Conservation (phyloP, 768 basidiomycete genomes). For the Hysterangium stoloniferum region DNA sequence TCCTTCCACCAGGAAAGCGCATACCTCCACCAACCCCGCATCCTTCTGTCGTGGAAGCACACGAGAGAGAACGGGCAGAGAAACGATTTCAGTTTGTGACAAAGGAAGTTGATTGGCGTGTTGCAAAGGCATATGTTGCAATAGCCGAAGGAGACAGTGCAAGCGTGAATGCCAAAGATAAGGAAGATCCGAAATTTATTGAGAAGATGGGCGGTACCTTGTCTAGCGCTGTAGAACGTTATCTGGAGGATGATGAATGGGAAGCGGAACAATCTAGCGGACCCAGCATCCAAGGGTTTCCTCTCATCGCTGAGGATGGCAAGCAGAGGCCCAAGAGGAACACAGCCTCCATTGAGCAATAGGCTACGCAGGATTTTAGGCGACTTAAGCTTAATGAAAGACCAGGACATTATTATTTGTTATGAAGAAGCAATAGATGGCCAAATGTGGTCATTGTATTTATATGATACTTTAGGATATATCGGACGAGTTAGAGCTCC, state of each 20-base stretch:
- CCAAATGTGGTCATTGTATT: no score
- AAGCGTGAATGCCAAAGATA: not conserved
- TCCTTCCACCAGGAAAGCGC: constrained; percentile 38
- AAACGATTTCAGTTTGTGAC: constrained; percentile 55
- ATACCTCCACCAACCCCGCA: constrained; percentile 22
- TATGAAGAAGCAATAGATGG: no score
- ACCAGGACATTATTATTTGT: no score
- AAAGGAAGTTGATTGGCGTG: constrained; percentile 60
- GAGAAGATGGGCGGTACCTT: not conserved
- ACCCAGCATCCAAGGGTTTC: not conserved
- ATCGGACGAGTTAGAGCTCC: no score
- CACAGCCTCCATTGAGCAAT: constrained; percentile 14
- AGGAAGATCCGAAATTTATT: not conserved
- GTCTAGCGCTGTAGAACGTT: constrained; percentile 43
- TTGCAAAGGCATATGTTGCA: constrained; percentile 64
- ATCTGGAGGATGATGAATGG: constrained; percentile 67
- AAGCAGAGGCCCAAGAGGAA: not conserved
- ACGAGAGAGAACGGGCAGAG: constrained; percentile 41
- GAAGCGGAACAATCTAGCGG: constrained; percentile 35
- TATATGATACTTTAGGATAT: no score
- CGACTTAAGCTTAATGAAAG: no score
- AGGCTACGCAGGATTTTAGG: constrained; percentile 17
- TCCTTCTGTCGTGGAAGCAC: constrained; percentile 30
- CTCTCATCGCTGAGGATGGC: not conserved
- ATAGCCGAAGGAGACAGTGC: constrained; percentile 40